Percentiles rank a stretch among this genome's conserved stretches.
Evolutionary conservation across 73 alveolate genomes (phyloP).

Genomic region (Stentor roeselii): DNA sequence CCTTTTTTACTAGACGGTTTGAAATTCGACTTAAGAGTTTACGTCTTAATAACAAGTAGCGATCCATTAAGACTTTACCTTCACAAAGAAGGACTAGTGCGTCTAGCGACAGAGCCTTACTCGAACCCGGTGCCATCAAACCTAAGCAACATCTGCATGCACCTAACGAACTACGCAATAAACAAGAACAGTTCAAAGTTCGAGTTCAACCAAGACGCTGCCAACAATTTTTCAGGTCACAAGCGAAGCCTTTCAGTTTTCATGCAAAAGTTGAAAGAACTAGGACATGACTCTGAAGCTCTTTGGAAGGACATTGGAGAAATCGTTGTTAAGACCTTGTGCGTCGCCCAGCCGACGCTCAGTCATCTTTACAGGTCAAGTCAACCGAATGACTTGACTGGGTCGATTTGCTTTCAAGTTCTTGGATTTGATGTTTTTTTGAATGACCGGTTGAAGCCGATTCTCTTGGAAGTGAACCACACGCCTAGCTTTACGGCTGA

Average conservation of each 20-base stretch:
- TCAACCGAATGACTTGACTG: slow-evolving; percentile 61
- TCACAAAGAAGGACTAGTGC: slow-evolving; percentile 83
- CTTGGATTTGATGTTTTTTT: slow-evolving; percentile 71
- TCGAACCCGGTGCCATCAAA: slow-evolving; percentile 40
- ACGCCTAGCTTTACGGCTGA: slow-evolving; percentile 76
- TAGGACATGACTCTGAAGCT: slow-evolving; percentile 51
- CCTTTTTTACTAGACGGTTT: slow-evolving; percentile 94
- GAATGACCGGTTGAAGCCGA: slow-evolving; percentile 55
- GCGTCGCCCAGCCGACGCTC: slow-evolving; percentile 53
- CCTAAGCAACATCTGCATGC: slow-evolving; percentile 52
- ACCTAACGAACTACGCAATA: slow-evolving; percentile 62
- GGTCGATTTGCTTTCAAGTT: slow-evolving; percentile 61
- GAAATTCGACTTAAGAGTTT: slow-evolving; percentile 94
- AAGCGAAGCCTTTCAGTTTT: slow-evolving; percentile 49
- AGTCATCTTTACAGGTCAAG: slow-evolving; percentile 64
- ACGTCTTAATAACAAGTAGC: slow-evolving; percentile 67
- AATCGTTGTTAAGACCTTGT: slow-evolving; percentile 59
- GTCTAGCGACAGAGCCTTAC: slow-evolving; percentile 81
- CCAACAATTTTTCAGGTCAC: slow-evolving; percentile 54
- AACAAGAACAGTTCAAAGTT: slow-evolving; percentile 54
- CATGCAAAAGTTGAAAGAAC: slow-evolving; percentile 30
- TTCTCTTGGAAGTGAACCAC: slow-evolving; percentile 72
- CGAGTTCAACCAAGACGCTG: slow-evolving; percentile 42
- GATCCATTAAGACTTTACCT: slow-evolving; percentile 83
- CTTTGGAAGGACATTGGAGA: slow-evolving; percentile 51